These are phyloP conservation scores for Cucumis hystrix DNA, from an alignment of 306 rosid species.

Conservation along the genomic window DNA sequence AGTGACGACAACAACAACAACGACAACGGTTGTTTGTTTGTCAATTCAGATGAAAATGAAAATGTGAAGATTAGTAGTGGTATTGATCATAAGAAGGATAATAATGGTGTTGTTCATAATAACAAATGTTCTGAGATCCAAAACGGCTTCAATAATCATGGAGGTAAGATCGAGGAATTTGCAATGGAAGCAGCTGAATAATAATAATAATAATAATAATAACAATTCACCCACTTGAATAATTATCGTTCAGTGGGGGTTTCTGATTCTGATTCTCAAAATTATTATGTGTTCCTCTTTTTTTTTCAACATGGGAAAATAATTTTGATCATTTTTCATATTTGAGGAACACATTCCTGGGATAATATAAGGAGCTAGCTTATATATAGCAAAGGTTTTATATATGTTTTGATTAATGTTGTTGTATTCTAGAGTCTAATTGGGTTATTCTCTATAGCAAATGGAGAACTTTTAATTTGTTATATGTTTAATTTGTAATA, in stretches of 20 bases:
- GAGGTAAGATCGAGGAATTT: constrained; percentile 27
- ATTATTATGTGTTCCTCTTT: neutral
- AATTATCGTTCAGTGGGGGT: neutral
- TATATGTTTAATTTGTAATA: neutral
- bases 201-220: no score
- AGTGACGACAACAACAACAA: neutral
- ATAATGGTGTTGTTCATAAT: constrained; percentile 20
- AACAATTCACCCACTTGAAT: no score
- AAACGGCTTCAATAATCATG: constrained; percentile 37
- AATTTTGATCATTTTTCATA: neutral
- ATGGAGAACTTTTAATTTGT: neutral
- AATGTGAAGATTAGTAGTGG: constrained; percentile 3
- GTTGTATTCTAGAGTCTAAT: neutral
- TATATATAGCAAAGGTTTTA: no score
- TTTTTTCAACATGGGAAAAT: neutral
- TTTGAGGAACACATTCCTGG: neutral
- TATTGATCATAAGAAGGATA: neutral
- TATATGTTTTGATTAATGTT: neutral
- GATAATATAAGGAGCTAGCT: neutral
- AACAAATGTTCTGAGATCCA: constrained; percentile 42
- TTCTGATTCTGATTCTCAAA: neutral
- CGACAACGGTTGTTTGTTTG: no score
- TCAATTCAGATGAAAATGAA: constrained; percentile 9
- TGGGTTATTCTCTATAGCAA: neutral
- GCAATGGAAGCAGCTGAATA: constrained; percentile 15